phyloP scores from a whole-genome alignment of 2,329 filamentous ascomycete species.

The Dactylonectria macrodidyma region DNA sequence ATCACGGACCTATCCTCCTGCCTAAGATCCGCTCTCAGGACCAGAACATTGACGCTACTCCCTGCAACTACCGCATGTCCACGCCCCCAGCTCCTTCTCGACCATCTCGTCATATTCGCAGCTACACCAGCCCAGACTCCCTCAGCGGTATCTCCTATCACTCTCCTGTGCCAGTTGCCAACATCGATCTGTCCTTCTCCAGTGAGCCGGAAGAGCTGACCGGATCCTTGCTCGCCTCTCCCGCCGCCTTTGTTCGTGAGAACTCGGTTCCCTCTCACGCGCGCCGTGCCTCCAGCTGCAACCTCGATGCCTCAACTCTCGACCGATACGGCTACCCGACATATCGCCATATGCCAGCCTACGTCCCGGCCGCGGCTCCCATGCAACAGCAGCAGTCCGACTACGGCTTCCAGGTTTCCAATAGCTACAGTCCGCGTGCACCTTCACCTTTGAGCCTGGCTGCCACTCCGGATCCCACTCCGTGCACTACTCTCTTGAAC shows the following conservation, averaged over 20 bases:
- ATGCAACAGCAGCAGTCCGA: constrained; percentile 45
- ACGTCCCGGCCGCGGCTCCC: constrained; percentile 45
- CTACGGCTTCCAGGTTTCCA: constrained; percentile 60
- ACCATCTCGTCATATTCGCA: constrained; percentile 66
- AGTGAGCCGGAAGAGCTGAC: constrained; percentile 48
- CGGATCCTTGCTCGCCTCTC: constrained; percentile 75
- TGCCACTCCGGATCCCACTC: constrained; percentile 61
- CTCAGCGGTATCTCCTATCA: constrained; percentile 57
- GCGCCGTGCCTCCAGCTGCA: constrained; percentile 77
- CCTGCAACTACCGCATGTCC: constrained; percentile 57
- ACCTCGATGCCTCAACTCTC: constrained; percentile 76
- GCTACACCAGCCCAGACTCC: constrained; percentile 75
- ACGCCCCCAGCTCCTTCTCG: constrained; percentile 47
- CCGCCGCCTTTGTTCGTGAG: constrained; percentile 69
- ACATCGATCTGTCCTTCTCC: constrained; percentile 58
- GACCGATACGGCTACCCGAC: constrained; percentile 86
- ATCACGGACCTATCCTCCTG: constrained; percentile 84
- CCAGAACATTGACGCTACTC: constrained; percentile 77
- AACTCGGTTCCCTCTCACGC: constrained; percentile 42
- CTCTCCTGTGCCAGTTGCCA: constrained; percentile 44
- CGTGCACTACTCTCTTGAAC: constrained; percentile 79
- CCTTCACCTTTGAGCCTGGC: constrained; percentile 60
- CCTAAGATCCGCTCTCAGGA: constrained; percentile 91
- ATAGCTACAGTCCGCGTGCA: constrained; percentile 62
- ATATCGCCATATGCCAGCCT: constrained; percentile 79